phyloP scores from a whole-genome alignment of 176 grass and related monocot genomes.

The Paspalum vaginatum region DNA sequence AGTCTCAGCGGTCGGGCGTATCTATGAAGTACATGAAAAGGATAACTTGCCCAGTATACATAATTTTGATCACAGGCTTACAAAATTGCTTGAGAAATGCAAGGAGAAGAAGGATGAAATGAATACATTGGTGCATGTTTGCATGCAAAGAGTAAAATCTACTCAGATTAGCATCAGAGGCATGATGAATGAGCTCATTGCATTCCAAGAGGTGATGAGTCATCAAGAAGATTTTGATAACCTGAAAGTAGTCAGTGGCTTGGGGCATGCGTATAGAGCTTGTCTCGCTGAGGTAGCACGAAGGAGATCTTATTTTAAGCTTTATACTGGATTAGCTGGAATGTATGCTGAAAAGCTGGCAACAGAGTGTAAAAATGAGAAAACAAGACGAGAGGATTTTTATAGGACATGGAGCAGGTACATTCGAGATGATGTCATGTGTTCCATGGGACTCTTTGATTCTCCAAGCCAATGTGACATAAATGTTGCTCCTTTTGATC shows the following conservation, averaged over 20 bases:
- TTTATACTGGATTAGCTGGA: conserved; percentile 93
- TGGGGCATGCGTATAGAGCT: conserved; percentile 80
- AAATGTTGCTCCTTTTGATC: conserved; percentile 79
- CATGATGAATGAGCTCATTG: conserved; percentile 86
- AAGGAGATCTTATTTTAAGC: conserved; percentile 75
- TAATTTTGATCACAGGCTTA: conserved; percentile 57
- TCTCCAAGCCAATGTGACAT: conserved; percentile 87
- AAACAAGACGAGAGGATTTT: conserved; percentile 78
- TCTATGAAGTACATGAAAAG: conserved; percentile 95
- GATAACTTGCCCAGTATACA: conserved; percentile 76
- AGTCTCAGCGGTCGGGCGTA: conserved; percentile 93
- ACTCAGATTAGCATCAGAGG: conserved; percentile 78
- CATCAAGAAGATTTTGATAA: conserved; percentile 85
- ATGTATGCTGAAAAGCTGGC: conserved; percentile 82
- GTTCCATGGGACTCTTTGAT: conserved; percentile 86
- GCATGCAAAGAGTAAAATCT: conserved; percentile 87
- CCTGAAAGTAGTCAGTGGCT: conserved; percentile 68
- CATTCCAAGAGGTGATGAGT: conserved; percentile 88
- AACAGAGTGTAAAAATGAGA: conserved; percentile 75
- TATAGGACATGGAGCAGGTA: conserved; percentile 77
- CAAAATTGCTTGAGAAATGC: conserved; percentile 77
- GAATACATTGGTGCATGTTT: conserved; percentile 78
- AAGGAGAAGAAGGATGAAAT: conserved; percentile 74
- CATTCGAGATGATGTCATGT: conserved; percentile 78
- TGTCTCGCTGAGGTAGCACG: conserved; percentile 90